Percentiles rank a stretch among this genome's conserved stretches.
These are phyloP conservation scores for Diaporthe citriasiana DNA, from an alignment of 2,329 filamentous ascomycete genomes.

Conservation along the genomic window DNA sequence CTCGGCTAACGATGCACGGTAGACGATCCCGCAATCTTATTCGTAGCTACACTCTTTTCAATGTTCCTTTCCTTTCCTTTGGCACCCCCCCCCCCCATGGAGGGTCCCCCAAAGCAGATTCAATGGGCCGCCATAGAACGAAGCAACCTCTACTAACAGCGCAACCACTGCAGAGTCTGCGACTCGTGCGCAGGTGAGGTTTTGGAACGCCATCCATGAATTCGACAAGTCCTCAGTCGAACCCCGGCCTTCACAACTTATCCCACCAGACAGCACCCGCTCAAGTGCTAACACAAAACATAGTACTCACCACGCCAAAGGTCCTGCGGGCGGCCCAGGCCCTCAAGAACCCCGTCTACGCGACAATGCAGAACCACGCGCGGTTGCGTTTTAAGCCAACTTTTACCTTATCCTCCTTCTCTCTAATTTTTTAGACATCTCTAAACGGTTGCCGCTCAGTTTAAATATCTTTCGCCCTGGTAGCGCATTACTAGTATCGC, in stretches of 20 bases:
- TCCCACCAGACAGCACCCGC: neutral
- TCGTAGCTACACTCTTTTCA: neutral
- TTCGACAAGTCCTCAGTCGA: neutral
- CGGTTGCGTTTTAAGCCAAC: no score
- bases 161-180: neutral
- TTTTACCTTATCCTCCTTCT: no score
- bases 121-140: neutral
- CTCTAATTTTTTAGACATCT: no score
- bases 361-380: no score
- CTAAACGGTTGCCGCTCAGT: no score
- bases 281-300: neutral
- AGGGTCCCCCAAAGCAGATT: neutral
- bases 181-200: neutral
- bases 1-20: neutral
- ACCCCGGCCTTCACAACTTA: neutral
- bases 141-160: neutral
- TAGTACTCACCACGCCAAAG: neutral
- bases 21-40: conserved; percentile 7
- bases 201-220: neutral
- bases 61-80: neutral
- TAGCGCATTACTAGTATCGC: no score
- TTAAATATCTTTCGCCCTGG: no score
- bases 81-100: no score
- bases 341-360: no score
- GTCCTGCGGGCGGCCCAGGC: no score